Evolutionary conservation across 139 green algal species (phyloP).

Genomic region (Chlorella vulgaris): DNA sequence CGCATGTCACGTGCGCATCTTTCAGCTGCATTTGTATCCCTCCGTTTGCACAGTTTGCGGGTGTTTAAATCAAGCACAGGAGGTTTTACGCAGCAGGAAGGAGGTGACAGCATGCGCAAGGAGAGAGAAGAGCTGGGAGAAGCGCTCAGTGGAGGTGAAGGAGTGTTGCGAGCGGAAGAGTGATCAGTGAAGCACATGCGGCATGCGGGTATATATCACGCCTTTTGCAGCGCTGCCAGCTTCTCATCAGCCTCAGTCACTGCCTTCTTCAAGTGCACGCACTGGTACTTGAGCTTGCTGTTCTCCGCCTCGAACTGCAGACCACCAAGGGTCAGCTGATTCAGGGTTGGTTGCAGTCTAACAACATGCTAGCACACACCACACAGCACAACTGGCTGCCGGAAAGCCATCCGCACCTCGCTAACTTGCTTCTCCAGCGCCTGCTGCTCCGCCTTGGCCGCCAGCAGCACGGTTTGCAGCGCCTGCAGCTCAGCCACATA

Average conservation of each 20-base stretch:
- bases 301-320: slow-evolving; percentile 43
- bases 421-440: slow-evolving; percentile 13
- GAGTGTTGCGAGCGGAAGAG: neutral
- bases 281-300: slow-evolving; percentile 54
- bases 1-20: no score
- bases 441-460: slow-evolving; percentile 38
- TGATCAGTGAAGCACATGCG: no score
- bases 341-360: neutral
- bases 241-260: slow-evolving; percentile 41
- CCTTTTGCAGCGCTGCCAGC: slow-evolving; percentile 17
- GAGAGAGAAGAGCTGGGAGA: no score
- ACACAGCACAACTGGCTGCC: neutral
- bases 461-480: slow-evolving; percentile 32
- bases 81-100: no score
- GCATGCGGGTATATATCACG: neutral
- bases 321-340: no score
- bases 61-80: no score
- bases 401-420: slow-evolving; percentile 1
- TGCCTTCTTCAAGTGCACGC: slow-evolving; percentile 47
- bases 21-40: no score
- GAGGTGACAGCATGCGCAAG: no score
- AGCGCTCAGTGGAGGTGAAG: neutral
- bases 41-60: no score
- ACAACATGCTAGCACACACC: neutral
- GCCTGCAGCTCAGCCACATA: slow-evolving; percentile 40